phyloP scores from a whole-genome alignment of 208 protist species.

The Angomonas deanei region DNA sequence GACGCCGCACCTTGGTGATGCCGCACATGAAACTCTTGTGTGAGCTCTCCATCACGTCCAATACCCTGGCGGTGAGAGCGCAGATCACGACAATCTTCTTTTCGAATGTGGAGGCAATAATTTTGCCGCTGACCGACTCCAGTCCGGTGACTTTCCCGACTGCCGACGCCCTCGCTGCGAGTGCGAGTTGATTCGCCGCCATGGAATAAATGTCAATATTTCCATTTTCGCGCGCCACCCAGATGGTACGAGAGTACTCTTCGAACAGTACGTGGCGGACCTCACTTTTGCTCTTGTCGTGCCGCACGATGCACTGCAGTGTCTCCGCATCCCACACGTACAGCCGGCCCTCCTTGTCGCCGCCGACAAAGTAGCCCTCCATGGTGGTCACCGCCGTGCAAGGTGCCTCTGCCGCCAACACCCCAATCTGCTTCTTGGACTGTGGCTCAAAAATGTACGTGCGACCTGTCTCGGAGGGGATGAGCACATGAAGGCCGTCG shows the following conservation, averaged over 20 bases:
- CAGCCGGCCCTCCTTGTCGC: slow-evolving; percentile 43
- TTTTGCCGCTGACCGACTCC: slow-evolving; percentile 45
- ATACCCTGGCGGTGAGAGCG: slow-evolving; percentile 24
- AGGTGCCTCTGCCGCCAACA: slow-evolving; percentile 30
- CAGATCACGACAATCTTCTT: slow-evolving; percentile 41
- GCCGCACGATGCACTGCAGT: slow-evolving; percentile 21
- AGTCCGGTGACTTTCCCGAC: slow-evolving; percentile 47
- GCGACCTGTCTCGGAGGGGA: slow-evolving; percentile 38
- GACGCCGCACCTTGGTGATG: slow-evolving; percentile 28
- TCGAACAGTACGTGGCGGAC: slow-evolving; percentile 53
- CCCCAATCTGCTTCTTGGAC: slow-evolving; percentile 25
- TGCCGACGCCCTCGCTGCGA: slow-evolving; percentile 17
- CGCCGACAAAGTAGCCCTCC: slow-evolving; percentile 47
- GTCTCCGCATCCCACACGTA: slow-evolving; percentile 47
- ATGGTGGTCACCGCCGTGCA: slow-evolving; percentile 47
- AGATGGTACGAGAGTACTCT: slow-evolving; percentile 42
- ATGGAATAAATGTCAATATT: slow-evolving; percentile 58
- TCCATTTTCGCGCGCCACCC: slow-evolving; percentile 54
- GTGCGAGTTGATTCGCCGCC: slow-evolving; percentile 1
- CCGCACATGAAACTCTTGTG: slow-evolving; percentile 57
- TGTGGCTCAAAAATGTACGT: slow-evolving; percentile 43
- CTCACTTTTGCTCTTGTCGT: slow-evolving; percentile 30
- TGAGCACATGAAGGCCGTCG: slow-evolving; percentile 42
- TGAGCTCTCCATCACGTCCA: slow-evolving; percentile 5
- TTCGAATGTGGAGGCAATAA: slow-evolving; percentile 49